Evolutionary conservation across 2,329 filamentous ascomycete species (phyloP).

Genomic region (Neopestalotiopsis sp.): DNA sequence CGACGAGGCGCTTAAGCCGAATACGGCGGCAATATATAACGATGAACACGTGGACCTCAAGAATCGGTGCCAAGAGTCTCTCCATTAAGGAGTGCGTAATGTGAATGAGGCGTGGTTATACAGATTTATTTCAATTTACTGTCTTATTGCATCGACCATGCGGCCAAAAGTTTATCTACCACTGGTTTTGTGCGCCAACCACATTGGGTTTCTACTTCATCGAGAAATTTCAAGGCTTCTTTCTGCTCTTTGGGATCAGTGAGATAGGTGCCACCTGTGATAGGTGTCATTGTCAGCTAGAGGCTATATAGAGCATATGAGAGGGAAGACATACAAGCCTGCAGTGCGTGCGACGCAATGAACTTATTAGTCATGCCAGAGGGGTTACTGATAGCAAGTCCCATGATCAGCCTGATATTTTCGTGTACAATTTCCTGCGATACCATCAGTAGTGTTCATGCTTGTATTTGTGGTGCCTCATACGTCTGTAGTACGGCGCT

Average conservation of each 20-base stretch:
- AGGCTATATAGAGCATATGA: constrained; percentile 13
- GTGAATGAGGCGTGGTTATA: not conserved
- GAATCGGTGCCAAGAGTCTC: not conserved
- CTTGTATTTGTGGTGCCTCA: constrained; percentile 32
- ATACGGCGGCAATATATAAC: no score
- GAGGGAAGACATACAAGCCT: constrained; percentile 28
- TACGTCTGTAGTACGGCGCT: constrained; percentile 16
- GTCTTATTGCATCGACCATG: constrained; percentile 39
- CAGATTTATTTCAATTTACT: not conserved
- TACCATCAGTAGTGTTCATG: constrained; percentile 40
- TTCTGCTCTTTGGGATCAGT: constrained; percentile 43
- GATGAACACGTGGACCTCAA: not conserved
- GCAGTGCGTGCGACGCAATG: constrained; percentile 33
- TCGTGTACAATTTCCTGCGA: constrained; percentile 32
- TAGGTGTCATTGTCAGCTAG: constrained; percentile 11
- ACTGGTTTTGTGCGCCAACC: constrained; percentile 49
- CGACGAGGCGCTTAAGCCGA: no score
- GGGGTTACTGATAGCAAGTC: constrained; percentile 34
- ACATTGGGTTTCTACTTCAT: constrained; percentile 38
- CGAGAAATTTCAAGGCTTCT: constrained; percentile 36
- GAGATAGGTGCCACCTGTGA: constrained; percentile 30
- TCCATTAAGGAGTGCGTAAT: not conserved
- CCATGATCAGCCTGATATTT: constrained; percentile 31
- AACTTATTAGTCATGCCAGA: constrained; percentile 31
- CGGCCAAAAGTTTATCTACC: constrained; percentile 53